Base-by-base conservation (phyloP, 2,329 filamentous ascomycete genomes). In the Xylaria sp. region DNA sequence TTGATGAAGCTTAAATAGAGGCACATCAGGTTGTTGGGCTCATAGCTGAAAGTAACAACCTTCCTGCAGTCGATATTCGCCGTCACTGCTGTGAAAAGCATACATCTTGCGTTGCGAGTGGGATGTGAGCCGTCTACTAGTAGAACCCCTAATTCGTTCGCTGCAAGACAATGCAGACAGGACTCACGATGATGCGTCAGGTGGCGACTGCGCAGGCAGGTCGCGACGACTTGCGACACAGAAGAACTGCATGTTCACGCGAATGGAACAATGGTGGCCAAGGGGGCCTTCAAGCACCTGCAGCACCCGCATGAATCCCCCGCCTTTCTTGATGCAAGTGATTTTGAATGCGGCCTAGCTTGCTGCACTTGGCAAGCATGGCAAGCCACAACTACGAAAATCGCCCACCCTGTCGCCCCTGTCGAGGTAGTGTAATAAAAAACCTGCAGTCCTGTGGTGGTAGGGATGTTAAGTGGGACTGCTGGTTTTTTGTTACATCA, bases 251-350 rank as follows among this genome's bases (percentile, higher is more conserved):
- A 63, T 70, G 62, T 65, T 69, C 63, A 66, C 48, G 62, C 64
- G 59, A 68, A 61, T 70, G 70, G 65, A 66, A 66, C 59, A 34
- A 62, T 51, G 37, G 51, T 48, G 68, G 68, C 46, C 52, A 58
- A 65, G 62, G 20, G 65, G 65, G 61, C 67, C 67, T 59, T 67
- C 66, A 72, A 72, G 64, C 67, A 68, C 73, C 72, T 75, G 72
- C 65, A 66, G 59, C 63, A 64, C 70, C 74, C 72, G 72, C 75
- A 76, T 72, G 66, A 76, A 72, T 72, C 70, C 76, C 76, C 75
- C 76, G 73, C 74, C 76, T 74, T 74, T 72, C 57, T 71, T 54
- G 66, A 73, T 68, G 76, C 76, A 75, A 74, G 75, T 74, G 71
- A 65, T 71, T 71, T 76, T 71, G 70, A 65, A 75, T 75, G 63